These are phyloP conservation scores for Vigna mungo DNA, from an alignment of 306 rosid species.

Conservation along the genomic window DNA sequence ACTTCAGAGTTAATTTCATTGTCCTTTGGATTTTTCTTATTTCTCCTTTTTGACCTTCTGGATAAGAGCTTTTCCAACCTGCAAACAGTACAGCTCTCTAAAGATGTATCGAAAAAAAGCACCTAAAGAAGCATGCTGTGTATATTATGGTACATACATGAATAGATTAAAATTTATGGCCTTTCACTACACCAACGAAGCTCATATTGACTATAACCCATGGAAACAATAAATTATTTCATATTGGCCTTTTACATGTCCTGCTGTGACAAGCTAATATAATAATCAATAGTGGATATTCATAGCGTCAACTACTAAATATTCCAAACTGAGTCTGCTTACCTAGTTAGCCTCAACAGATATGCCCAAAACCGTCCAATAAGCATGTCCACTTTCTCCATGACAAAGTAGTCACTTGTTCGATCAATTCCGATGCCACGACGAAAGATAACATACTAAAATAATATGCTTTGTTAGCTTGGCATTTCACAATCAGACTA, in stretches of 20 bases:
- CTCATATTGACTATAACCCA: constrained; percentile 24
- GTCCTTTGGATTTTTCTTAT: constrained; percentile 55
- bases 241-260: constrained; percentile 29
- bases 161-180: constrained; percentile 12
- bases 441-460: constrained; percentile 85
- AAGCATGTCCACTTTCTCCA: constrained; percentile 95
- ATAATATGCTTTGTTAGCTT: constrained; percentile 53
- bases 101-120: background rate
- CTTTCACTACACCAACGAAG: constrained; percentile 35
- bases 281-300: constrained; percentile 23
- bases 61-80: constrained; percentile 74
- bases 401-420: constrained; percentile 80
- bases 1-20: constrained; percentile 55
- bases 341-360: constrained; percentile 70
- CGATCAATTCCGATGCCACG: constrained; percentile 90
- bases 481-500: constrained; percentile 34
- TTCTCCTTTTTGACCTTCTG: constrained; percentile 54
- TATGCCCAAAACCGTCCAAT: constrained; percentile 81
- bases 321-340: constrained; percentile 37
- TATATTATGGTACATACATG: constrained; percentile 5
- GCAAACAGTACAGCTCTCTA: constrained; percentile 45
- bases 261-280: constrained; percentile 28
- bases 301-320: constrained; percentile 26
- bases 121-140: constrained; percentile 27
- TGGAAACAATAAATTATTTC: constrained; percentile 36